Base-by-base conservation (phyloP, 1,284 basidiomycete species). In the Rugosomyces carneus region DNA sequence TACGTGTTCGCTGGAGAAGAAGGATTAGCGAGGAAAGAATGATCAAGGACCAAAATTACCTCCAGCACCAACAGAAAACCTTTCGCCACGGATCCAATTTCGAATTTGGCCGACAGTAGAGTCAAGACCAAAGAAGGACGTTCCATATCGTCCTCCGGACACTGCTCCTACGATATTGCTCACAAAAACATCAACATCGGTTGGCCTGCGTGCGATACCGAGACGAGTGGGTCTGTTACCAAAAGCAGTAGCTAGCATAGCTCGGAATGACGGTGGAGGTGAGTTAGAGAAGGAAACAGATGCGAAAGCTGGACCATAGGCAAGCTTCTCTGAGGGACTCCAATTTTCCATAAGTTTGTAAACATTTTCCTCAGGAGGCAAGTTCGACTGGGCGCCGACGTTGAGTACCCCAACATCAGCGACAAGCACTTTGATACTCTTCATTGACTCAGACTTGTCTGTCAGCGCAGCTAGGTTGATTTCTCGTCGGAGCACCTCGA, bases 401-500 rank as follows among this genome's bases (percentile, higher is more conserved):
- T 71, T 73, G 43, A 87, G 68, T 0, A 73, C 62, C 26, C 86
- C 85, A 13, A 89, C 72, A 57, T 87, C 84, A n/a, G 82, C 74
- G 6, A 76, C 64, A 42, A 79, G 76, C 11, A 84, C 74, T 50
- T 73, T 74, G 59, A 84, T 73, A 53, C 78, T 75, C 57, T 70
- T 75, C 76, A 81, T 79, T 0, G 72, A 66, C 41, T 76, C 72
- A 0, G 72, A 67, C 51, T 67, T 68, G 53, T 74, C 76, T 0
- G 74, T 72, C 24, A 73, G 56, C 0, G 78, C 70, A 2, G 78
- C 73, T 31, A 77, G 67, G 40, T 69, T 70, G 47, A 89, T 73
- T 64, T 89, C 86, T 19, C 86, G 69, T 11, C 86, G 73, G 32
- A 89, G 72, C 15, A 89, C 75, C 52, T 89, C 83, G 10, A 78